A percentile compares a stretch with the other conserved stretches of the same genome.
phyloP scores from a whole-genome alignment of 192 early-diverging fungal species.

The Helicostylum pulchrum region DNA sequence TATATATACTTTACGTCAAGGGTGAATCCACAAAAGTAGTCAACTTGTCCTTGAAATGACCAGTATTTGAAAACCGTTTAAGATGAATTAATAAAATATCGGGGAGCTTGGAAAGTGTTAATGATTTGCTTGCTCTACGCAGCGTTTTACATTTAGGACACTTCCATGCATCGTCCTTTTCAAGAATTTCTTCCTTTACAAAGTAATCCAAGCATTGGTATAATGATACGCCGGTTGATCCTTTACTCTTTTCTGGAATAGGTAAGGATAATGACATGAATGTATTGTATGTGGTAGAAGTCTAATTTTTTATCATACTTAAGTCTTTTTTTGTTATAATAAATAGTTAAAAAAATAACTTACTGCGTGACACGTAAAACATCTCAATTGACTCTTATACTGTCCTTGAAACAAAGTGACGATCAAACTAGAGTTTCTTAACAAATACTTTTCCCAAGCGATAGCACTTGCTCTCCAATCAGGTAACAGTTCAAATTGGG shows the following conservation, averaged over 20 bases:
- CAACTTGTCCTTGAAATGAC: slow-evolving; percentile 91
- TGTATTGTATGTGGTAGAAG: slow-evolving; percentile 81
- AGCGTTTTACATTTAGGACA: slow-evolving; percentile 80
- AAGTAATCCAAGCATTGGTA: slow-evolving; percentile 85
- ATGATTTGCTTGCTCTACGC: slow-evolving; percentile 70
- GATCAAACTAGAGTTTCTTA: slow-evolving; percentile 77
- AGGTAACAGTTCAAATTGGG: slow-evolving; percentile 63
- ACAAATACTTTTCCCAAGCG: slow-evolving; percentile 75
- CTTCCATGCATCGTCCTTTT: slow-evolving; percentile 88
- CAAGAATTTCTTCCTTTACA: slow-evolving; percentile 79
- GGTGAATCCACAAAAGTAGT: slow-evolving; percentile 87
- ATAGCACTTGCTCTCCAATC: slow-evolving; percentile 56
- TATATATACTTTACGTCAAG: slow-evolving; percentile 37
- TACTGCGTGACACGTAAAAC: slow-evolving; percentile 59
- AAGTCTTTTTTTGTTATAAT: not conserved
- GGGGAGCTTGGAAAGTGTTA: slow-evolving; percentile 79
- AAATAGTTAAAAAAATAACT: too few relatives aligned
- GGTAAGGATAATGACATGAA: slow-evolving; percentile 93
- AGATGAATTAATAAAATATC: slow-evolving; percentile 89
- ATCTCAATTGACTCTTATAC: slow-evolving; percentile 62
- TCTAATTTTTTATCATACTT: slow-evolving; percentile 14
- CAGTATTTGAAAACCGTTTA: slow-evolving; percentile 90
- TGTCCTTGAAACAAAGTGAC: slow-evolving; percentile 91
- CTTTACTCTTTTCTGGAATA: slow-evolving; percentile 57
- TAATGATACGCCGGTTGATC: slow-evolving; percentile 58